Base-by-base conservation (phyloP, 208 protist species). In the Tritrichomonas foetus region DNA sequence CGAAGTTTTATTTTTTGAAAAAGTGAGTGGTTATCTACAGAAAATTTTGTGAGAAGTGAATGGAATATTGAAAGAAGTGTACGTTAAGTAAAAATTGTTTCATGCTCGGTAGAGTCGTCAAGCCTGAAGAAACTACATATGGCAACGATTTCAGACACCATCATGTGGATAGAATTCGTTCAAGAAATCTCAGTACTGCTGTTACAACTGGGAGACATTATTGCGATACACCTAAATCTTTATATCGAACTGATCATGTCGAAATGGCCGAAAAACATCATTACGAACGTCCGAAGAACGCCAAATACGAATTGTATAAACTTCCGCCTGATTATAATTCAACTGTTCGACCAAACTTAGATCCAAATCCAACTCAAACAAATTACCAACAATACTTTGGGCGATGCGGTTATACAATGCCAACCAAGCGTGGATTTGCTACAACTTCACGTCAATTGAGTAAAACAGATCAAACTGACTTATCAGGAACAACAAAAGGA, bases 301-400 rank as follows among this genome's bases (percentile, higher is more conserved):
- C 41, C 20, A 82, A 82, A 49, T 33, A n/a, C 16, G 13, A 82
- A 30, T 36, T 47, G 25, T 50, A 20, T 0, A 3, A 82, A 30
- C 74, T 82, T 82, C 74, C 74, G 3, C 33, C 33, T 3, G 74
- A 82, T 20, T 82, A 49, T 82, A 44, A 82, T 82, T 33, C 16
- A 22, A 82, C 33, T 22, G 25, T 82, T 8, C 47, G 50, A 53
- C 33, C 74, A 53, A 82, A 82, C 30, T 25, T 82, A 1, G 74
- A 47, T 30, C 41, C 11, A 9, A 47, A 47, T 5, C 3, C 74
- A 25, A 0, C 74, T 9, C 41, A 82, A 50, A 50, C 74, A 82
- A n/a, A 36, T 30, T 82, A 82, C 25, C 74, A 82, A 44, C 41
- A 82, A n/a, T 82, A 36, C 41, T 82, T 82, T 82, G 74, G 74